Percentiles rank a stretch among this genome's conserved stretches.
phyloP scores from a whole-genome alignment of 2,329 filamentous ascomycete species.

The Aspergillus sp. region DNA sequence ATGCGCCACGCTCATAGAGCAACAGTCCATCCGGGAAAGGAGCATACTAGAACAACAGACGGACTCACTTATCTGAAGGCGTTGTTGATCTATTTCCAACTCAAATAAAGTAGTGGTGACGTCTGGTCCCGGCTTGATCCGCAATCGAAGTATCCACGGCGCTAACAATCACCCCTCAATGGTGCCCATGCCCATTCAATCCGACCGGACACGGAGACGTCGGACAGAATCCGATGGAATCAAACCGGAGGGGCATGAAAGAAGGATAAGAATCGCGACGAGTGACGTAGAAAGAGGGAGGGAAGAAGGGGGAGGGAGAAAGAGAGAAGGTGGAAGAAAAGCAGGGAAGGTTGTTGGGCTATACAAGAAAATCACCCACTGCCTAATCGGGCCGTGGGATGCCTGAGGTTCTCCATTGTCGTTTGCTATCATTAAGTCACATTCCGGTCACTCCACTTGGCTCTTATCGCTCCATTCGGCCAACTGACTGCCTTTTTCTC shows the following conservation, averaged over 20 bases:
- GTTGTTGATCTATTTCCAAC: neutral
- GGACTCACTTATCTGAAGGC: conserved; percentile 2
- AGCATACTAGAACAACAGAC: neutral
- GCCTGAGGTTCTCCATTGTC: neutral
- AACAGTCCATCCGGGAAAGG: neutral
- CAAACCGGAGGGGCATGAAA: neutral
- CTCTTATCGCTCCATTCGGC: neutral
- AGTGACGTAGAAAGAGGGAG: neutral
- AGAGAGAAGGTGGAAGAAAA: conserved; percentile 1
- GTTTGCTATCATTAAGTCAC: neutral
- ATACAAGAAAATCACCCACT: neutral
- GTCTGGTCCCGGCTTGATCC: conserved; percentile 6
- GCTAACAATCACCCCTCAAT: conserved; percentile 4
- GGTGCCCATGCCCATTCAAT: neutral
- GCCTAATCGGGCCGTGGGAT: neutral
- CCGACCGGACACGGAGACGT: neutral
- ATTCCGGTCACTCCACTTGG: neutral
- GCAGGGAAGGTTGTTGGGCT: neutral
- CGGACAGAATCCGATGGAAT: neutral
- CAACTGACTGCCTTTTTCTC: too few relatives aligned
- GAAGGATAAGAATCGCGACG: neutral
- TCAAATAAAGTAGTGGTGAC: conserved; percentile 5
- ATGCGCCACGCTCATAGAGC: too few relatives aligned
- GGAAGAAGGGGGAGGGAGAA: neutral
- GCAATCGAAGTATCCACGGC: conserved; percentile 8